These are phyloP conservation scores for Metrosideros polymorpha DNA, from an alignment of 441 rosid genomes.

Conservation along the genomic window DNA sequence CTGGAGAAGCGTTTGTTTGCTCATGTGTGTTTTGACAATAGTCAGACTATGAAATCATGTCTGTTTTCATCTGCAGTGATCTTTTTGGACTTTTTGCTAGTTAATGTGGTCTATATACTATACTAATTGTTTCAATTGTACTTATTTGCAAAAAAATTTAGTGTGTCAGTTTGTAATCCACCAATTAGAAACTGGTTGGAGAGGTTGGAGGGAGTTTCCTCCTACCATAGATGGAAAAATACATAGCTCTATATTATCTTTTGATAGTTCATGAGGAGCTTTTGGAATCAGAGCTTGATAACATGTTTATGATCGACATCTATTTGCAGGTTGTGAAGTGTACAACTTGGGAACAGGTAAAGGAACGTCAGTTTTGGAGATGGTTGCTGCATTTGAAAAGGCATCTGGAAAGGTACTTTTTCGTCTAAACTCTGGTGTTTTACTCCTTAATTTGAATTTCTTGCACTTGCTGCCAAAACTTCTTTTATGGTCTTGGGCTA, in stretches of 20 bases:
- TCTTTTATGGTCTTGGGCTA: background rate
- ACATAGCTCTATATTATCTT: background rate
- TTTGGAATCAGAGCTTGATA: background rate
- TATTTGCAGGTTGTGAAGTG: slow-evolving; percentile 67
- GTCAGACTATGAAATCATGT: background rate
- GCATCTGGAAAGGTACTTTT: slow-evolving; percentile 78
- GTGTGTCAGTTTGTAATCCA: background rate
- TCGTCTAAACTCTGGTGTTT: background rate
- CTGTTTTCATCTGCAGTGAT: background rate
- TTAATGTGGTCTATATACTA: background rate
- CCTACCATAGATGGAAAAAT: background rate
- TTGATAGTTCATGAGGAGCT: background rate
- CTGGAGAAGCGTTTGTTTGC: background rate
- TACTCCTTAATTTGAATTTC: background rate
- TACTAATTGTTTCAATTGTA: background rate
- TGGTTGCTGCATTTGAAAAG: slow-evolving; percentile 88
- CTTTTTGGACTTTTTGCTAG: background rate
- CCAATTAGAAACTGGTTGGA: background rate
- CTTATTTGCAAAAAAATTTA: background rate
- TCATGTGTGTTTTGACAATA: background rate
- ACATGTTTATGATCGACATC: background rate
- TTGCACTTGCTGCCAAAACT: background rate
- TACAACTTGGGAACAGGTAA: slow-evolving; percentile 96
- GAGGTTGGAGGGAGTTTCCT: background rate
- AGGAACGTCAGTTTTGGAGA: slow-evolving; percentile 92